Base-by-base conservation (phyloP, 768 basidiomycete species). In the Nevesoporus exiguus region DNA sequence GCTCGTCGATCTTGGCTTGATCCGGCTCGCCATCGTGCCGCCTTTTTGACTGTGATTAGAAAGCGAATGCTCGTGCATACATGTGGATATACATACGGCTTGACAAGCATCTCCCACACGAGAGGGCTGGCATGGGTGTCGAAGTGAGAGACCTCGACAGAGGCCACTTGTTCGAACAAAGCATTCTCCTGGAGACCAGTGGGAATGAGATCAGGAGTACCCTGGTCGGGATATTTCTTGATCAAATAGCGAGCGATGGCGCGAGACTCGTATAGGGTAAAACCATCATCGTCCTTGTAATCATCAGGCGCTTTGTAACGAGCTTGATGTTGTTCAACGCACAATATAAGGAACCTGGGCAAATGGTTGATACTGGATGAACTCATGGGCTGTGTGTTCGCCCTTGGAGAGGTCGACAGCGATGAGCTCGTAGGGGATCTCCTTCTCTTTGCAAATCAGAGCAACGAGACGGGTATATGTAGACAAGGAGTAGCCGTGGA, bases 181-280 rank as follows among this genome's bases (percentile, higher is more conserved):
- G 70, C 69, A 21, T 59, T 59, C 8, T 68, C 70, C 62, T 70
- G 63, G 33, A 61, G 58, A 58, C 76, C 75, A 24, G 62, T 61
- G 5, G 86, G 85, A 27, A 83, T 70, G 30, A 87, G 74, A 9
- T 52, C 63, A 13, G 66, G 53, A 5, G 77, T 73, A 21, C 82
- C 83, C 55, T 83, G 76, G 46, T 70, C 54, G 7, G 76, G 63
- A 59, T 82, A 81, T 66, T 85, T 86, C 36, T 67, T 65, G 33
- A 74, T 78, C 60, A 87, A 61, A 64, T 88, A 89, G 14, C 81
- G 77, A 34, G 63, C 66, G 56, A 88, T 85, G 1, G 84, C 84
- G 14, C 84, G 80, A 37, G 77, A 78, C 61, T 86, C 84, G 65
- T 77, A 86, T 25, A 90, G 59, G 51, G 78, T 71, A 67, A 85